Conservation (phyloP, 257 asterid species). For the Lavandula angustifolia region DNA sequence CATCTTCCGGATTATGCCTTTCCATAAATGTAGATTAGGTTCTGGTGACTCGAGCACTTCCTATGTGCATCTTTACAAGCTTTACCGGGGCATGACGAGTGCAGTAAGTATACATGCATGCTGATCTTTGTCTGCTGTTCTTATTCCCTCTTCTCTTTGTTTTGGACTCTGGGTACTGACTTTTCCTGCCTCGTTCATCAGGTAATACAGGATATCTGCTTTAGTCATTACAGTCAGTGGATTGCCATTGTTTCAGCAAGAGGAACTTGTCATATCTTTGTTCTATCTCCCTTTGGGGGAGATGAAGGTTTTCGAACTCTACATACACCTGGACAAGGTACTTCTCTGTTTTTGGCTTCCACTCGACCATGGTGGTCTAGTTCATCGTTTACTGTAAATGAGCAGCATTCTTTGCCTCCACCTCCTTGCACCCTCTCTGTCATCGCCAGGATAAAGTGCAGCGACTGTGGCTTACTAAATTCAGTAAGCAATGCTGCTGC, state of each 20-base stretch:
- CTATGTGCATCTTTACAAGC: conserved; percentile 69
- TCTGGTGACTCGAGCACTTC: conserved; percentile 59
- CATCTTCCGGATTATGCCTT: conserved; percentile 64
- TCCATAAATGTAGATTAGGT: conserved; percentile 41
- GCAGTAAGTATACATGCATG: conserved; percentile 57
- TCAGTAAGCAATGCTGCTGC: conserved; percentile 66
- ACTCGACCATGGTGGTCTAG: conserved; percentile 69
- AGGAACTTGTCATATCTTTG: conserved; percentile 71
- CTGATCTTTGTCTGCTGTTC: conserved; percentile 17
- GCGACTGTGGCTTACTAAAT: conserved; percentile 55
- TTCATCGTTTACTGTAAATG: conserved; percentile 52
- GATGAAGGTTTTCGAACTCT: conserved; percentile 49
- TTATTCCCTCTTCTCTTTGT: conserved; percentile 19
- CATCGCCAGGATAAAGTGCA: conserved; percentile 57
- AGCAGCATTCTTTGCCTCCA: conserved; percentile 52
- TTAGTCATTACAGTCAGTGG: conserved; percentile 68
- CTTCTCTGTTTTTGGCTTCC: conserved; percentile 40
- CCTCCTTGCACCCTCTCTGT: conserved; percentile 57
- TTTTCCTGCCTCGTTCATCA: conserved; percentile 34
- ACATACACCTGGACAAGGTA: conserved; percentile 42
- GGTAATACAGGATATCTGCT: conserved; percentile 75
- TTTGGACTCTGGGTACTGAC: conserved; percentile 21
- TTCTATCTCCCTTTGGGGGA: conserved; percentile 64
- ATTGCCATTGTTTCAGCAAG: conserved; percentile 62
- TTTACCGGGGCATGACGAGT: conserved; percentile 69